Evolutionary conservation across 345 rosid species (phyloP).

Genomic region (Erodium maritimum): DNA sequence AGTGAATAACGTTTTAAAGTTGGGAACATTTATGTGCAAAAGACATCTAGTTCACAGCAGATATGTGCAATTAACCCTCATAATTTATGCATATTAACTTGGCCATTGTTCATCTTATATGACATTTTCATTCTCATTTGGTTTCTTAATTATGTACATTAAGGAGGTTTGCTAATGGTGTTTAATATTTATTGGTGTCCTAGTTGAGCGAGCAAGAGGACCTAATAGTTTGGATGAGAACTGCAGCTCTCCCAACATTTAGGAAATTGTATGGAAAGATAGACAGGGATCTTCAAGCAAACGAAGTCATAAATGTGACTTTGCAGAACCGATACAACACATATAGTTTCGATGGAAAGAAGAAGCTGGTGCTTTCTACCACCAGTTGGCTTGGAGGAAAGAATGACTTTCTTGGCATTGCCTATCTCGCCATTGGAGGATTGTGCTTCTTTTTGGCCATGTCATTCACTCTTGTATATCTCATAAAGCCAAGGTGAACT

Average conservation of each 20-base stretch:
- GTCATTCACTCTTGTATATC: conserved; percentile 71
- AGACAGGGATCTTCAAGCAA: conserved; percentile 55
- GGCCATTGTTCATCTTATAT: neutral
- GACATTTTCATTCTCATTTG: no score
- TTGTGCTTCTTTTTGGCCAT: conserved; percentile 78
- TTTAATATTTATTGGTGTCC: conserved; percentile 8
- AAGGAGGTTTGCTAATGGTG: neutral
- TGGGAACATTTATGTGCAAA: no score
- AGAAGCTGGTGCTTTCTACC: conserved; percentile 91
- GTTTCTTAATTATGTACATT: neutral
- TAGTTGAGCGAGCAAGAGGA: conserved; percentile 91
- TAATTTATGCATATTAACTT: neutral
- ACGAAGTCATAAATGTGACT: conserved; percentile 41
- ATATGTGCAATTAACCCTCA: no score
- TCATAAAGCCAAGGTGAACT: conserved; percentile 81
- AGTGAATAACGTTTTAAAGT: no score
- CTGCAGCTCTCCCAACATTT: conserved; percentile 98
- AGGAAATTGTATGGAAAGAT: conserved; percentile 93
- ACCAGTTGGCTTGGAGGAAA: conserved; percentile 99
- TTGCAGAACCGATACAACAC: conserved; percentile 74
- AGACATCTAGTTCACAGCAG: no score
- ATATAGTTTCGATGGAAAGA: conserved; percentile 87
- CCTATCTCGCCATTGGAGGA: conserved; percentile 85
- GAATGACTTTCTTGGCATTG: conserved; percentile 95
- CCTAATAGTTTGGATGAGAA: conserved; percentile 98